phyloP scores from a whole-genome alignment of 108 stramenopile genomes.

The Aurantiochytrium sp. region DNA sequence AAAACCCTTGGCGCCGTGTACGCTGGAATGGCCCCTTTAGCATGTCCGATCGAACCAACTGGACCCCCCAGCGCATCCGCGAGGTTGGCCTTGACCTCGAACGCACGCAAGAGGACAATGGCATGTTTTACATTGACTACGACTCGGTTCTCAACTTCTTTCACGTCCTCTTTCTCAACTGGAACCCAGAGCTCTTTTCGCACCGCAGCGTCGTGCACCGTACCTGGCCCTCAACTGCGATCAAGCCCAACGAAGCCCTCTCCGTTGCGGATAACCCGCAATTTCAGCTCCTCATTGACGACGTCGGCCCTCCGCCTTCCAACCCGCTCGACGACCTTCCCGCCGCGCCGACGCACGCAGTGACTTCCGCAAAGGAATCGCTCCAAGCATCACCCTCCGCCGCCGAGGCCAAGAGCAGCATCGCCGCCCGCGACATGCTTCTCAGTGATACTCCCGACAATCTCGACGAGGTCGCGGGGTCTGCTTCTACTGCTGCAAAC shows the following conservation, averaged over 20 bases:
- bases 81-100: conserved; percentile 13
- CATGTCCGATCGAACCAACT: neutral
- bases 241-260: conserved; percentile 30
- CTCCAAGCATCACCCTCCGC: no score
- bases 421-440: no score
- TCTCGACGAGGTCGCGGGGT: no score
- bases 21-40: conserved; percentile 14
- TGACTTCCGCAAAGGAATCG: neutral
- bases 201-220: conserved; percentile 15
- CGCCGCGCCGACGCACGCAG: neutral
- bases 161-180: conserved; percentile 36
- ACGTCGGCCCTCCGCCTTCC: neutral
- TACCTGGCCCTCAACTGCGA: conserved; percentile 28
- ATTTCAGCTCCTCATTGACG: conserved; percentile 16
- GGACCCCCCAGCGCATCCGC: neutral
- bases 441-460: no score
- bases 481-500: no score
- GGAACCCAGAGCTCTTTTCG: conserved; percentile 41
- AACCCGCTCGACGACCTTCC: neutral
- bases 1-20: conserved; percentile 78
- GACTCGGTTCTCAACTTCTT: conserved; percentile 29
- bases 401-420: no score
- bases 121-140: conserved; percentile 45
- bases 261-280: conserved; percentile 38
- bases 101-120: conserved; percentile 32